Evolutionary conservation across 371 early-diverging fungal genomes (phyloP), one percentile per base, ranked within the genome.

Genomic region (Syncephalastrum contaminatum): DNA sequence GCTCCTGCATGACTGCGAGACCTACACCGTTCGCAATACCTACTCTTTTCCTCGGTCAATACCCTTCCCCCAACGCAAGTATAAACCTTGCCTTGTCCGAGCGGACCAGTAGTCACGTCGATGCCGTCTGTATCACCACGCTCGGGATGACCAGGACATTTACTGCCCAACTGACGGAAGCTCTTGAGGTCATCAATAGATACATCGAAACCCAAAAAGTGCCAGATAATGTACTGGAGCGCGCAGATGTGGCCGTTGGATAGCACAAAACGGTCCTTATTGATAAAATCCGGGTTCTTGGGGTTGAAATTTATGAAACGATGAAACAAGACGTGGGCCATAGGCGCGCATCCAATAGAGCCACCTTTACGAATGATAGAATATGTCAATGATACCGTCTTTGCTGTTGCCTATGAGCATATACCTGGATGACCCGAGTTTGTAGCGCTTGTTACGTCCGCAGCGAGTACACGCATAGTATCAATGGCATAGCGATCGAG

Each of bases 211-310:
- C 99, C 99, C 48, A 88, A 54, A 27, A 99, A 72, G 79, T 98
- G 97, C 48, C 95, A 83, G 57, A 94, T 63, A 48, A 91, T 85
- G 74, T 99, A 99, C 75, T 96, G 95, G 52, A 98, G 81, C 4
- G 88, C 97, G 69, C 99, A 96, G 25, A 86, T 97, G 72, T 99
- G 99, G 20, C 99, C 99, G 73, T 99, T 99, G 44, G 99, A 99
- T 46, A 99, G 83, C 25, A 99, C 91, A 70, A 99, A 99, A 40
- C 99, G 92, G 75, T 99, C 99, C 46, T 99, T 89, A 73, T 92
- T 92, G 58, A 86, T 58, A 88, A 93, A 97, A 47, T 84, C 54
- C 45, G 95, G 85, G 71, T 94, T 85, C 66, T 82, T 82, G 63
- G 97, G 94, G 78, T 92, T 90, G 64, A 75, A 83, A 53, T 81